Evolutionary conservation across 2,329 filamentous ascomycete genomes (phyloP).

Genomic region (Aspergillus fijiensis): DNA sequence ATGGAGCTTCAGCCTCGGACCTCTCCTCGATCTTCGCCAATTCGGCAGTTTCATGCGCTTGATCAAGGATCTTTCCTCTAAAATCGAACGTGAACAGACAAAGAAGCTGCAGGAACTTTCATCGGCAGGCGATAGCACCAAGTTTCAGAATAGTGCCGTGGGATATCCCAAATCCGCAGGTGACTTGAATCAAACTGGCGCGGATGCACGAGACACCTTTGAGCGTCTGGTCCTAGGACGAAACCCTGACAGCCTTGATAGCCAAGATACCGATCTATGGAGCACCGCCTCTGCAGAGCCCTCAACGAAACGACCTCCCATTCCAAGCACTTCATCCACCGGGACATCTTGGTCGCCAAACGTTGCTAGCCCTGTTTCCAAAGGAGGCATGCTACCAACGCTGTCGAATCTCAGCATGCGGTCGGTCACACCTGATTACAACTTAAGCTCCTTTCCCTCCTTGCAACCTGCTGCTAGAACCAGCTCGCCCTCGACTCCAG

Average conservation of each 20-base stretch:
- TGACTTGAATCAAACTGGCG: conserved; percentile 45
- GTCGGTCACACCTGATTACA: conserved; percentile 55
- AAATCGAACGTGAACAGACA: conserved; percentile 84
- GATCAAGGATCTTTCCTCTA: conserved; percentile 74
- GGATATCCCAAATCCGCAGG: conserved; percentile 27
- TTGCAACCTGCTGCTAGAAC: conserved; percentile 43
- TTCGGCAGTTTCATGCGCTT: conserved; percentile 89
- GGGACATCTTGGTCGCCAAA: conserved; percentile 48
- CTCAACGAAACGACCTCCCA: conserved; percentile 27
- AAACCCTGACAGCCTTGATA: conserved; percentile 37
- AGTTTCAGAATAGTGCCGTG: conserved; percentile 37
- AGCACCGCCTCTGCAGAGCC: conserved; percentile 32
- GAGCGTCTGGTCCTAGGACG: conserved; percentile 84
- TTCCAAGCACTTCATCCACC: conserved; percentile 19
- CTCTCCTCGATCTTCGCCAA: conserved; percentile 79
- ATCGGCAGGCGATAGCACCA: conserved; percentile 54
- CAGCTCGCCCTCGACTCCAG: conserved; percentile 27
- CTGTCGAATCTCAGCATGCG: conserved; percentile 36
- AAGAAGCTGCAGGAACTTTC: conserved; percentile 84
- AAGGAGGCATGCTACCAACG: conserved; percentile 18
- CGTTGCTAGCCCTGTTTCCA: conserved; percentile 19
- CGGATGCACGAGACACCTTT: conserved; percentile 71
- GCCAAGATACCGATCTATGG: conserved; percentile 35
- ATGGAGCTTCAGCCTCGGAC: conserved; percentile 89
- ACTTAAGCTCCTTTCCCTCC: conserved; percentile 49